Percentiles rank a stretch among this genome's conserved stretches.
phyloP scores from a whole-genome alignment of 1,139 yeast genomes.

The Candida dubliniensis region DNA sequence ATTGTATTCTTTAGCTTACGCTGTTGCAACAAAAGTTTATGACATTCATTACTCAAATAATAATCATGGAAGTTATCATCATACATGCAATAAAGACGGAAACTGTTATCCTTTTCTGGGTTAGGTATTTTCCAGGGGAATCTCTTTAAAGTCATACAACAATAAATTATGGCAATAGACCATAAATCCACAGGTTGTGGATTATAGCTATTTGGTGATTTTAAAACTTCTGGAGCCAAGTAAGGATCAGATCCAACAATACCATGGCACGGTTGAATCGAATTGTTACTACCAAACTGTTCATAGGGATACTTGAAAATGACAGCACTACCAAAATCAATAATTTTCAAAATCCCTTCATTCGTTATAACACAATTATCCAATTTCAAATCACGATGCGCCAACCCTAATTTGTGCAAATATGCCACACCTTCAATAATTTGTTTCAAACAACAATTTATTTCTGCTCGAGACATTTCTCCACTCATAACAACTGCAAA shows the following conservation, averaged over 20 bases:
- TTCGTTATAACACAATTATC: constrained; percentile 91
- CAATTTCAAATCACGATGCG: constrained; percentile 91
- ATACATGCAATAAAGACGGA: constrained; percentile 58
- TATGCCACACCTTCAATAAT: constrained; percentile 80
- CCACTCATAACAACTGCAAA: constrained; percentile 98
- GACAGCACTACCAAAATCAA: constrained; percentile 95
- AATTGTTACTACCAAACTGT: constrained; percentile 47
- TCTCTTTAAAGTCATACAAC: constrained; percentile 91
- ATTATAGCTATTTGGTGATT: constrained; percentile 67
- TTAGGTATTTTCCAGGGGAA: constrained; percentile 98
- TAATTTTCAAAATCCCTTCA: constrained; percentile 84
- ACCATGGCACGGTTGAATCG: constrained; percentile 81
- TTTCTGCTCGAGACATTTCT: constrained; percentile 79
- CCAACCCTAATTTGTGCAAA: constrained; percentile 84
- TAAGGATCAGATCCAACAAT: constrained; percentile 98
- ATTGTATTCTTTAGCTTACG: constrained; percentile 44
- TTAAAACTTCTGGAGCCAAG: constrained; percentile 92
- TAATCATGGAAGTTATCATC: constrained; percentile 55
- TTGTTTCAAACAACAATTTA: constrained; percentile 88
- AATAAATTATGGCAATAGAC: constrained; percentile 93
- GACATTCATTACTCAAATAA: constrained; percentile 51
- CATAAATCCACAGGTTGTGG: constrained; percentile 94
- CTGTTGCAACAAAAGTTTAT: constrained; percentile 46
- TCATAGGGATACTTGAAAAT: constrained; percentile 93
- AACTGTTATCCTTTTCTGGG: constrained; percentile 78